Evolutionary conservation across 345 rosid genomes (phyloP).

Genomic region (Psidium guajava): DNA sequence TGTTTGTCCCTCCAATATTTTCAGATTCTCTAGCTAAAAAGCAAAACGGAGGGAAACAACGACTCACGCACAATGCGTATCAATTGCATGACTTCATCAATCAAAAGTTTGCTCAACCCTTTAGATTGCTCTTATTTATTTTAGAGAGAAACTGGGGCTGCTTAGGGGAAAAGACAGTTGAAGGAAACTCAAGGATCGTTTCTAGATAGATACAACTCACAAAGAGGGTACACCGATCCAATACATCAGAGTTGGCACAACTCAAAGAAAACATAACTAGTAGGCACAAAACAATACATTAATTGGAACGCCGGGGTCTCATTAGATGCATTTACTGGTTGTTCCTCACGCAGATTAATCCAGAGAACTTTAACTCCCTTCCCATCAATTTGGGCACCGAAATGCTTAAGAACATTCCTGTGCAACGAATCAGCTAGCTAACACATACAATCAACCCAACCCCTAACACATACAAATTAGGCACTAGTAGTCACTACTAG

Average conservation of each 20-base stretch:
- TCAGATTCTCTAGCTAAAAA: neutral
- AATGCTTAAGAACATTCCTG: slow-evolving; percentile 73
- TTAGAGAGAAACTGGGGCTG: neutral
- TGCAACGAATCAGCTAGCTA: slow-evolving; percentile 56
- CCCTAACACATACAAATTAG: too few relatives aligned
- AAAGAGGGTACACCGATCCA: neutral
- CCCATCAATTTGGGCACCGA: slow-evolving; percentile 61
- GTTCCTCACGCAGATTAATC: slow-evolving; percentile 97
- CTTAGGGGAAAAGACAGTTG: neutral
- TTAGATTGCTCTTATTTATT: neutral
- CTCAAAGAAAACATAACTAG: neutral
- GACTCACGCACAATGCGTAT: neutral
- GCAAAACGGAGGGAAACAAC: neutral
- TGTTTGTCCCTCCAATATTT: neutral
- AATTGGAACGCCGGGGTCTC: neutral
- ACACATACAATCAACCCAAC: too few relatives aligned
- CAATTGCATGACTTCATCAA: neutral
- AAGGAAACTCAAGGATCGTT: neutral
- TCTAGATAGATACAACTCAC: neutral
- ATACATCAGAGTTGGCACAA: neutral
- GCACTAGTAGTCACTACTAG: neutral
- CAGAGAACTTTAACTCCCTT: slow-evolving; percentile 58
- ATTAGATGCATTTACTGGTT: slow-evolving; percentile 42
- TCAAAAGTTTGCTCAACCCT: neutral
- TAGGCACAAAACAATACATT: neutral